Evolutionary conservation across 495 filamentous ascomycete species (phyloP), one percentile per base, ranked within the genome.

Genomic region (Cercophora sp.): DNA sequence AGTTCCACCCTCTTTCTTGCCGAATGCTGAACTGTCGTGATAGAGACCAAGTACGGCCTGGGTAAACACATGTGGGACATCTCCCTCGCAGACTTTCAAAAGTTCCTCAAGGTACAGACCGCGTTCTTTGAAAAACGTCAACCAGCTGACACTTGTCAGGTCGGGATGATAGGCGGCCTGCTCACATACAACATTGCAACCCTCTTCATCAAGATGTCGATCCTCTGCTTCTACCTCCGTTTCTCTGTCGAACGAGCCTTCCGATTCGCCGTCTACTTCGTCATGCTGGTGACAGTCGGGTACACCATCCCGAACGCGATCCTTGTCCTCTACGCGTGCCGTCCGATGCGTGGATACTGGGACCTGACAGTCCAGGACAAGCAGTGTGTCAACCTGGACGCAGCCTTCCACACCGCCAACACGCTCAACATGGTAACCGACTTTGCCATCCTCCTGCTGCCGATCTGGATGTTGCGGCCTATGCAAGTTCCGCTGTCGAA

Each of bases 201-300:
- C 3, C 63, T 70, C 49, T 67, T 66, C 45, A 47, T 61, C 43
- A 69, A 69, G 47, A 24, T 48, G 10, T 59, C 66, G 9, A 65
- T 69, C 23, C 48, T 69, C 3, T 47, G 55, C 23, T 61, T 69
- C 52, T 69, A 61, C 50, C 62, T 62, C 5, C 59, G 57, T n/a
- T 64, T 67, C 49, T 24, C 52, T 8, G 20, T 48, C 20, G 51
- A 60, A 16, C 35, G 42, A 0, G 16, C 29, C 1, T 62, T 67
- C 48, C 54, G 56, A 8, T 36, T 32, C 29, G 29, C 29, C 29
- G 29, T 32, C 13, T 32, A 32, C 13, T 6, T 13, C 6, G 13
- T 13, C 29, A 32, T 32, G 6, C 13, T 32, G 8, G 29, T 32
- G 6, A 13, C 29, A 6, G 29, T 32, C 8, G 29, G 29, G 29